Conservation (phyloP, 1,284 basidiomycete genomes). For the Ceratorhiza oryzae-sativae region DNA sequence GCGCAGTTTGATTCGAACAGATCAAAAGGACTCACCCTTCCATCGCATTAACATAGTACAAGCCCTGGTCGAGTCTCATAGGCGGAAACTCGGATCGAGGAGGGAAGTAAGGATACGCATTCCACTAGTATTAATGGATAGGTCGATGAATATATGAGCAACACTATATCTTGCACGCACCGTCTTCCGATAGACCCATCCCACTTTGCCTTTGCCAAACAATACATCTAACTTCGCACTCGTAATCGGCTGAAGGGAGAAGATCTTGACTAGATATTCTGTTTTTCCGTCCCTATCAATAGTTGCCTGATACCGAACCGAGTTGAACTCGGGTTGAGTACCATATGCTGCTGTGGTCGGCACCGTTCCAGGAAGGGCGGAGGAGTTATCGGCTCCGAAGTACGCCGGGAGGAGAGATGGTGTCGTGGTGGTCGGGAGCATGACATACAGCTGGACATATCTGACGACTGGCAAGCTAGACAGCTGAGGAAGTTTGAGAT, state of each 20-base stretch:
- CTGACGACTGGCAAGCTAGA: conserved; percentile 38
- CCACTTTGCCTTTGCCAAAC: conserved; percentile 69
- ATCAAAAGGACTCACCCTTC: conserved; percentile 65
- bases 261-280: conserved; percentile 86
- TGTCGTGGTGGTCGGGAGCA: conserved; percentile 81
- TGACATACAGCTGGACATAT: conserved; percentile 89
- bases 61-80: conserved; percentile 72
- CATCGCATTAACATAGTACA: conserved; percentile 91
- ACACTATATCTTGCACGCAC: conserved; percentile 46
- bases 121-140: conserved; percentile 60
- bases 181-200: conserved; percentile 85
- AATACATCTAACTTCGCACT: conserved; percentile 72
- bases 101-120: conserved; percentile 75
- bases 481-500: conserved; percentile 33
- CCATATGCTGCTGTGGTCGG: conserved; percentile 70
- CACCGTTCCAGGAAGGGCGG: conserved; percentile 69
- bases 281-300: conserved; percentile 46
- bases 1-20: background rate
- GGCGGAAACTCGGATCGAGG: conserved; percentile 76
- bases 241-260: conserved; percentile 70
- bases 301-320: conserved; percentile 80
- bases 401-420: conserved; percentile 69
- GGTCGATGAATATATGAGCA: background rate
- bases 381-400: conserved; percentile 64
- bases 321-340: conserved; percentile 82